Evolutionary conservation across 768 basidiomycete species (phyloP), one percentile per base, ranked within the genome.

Genomic region (Sporobolomyces phaffii): DNA sequence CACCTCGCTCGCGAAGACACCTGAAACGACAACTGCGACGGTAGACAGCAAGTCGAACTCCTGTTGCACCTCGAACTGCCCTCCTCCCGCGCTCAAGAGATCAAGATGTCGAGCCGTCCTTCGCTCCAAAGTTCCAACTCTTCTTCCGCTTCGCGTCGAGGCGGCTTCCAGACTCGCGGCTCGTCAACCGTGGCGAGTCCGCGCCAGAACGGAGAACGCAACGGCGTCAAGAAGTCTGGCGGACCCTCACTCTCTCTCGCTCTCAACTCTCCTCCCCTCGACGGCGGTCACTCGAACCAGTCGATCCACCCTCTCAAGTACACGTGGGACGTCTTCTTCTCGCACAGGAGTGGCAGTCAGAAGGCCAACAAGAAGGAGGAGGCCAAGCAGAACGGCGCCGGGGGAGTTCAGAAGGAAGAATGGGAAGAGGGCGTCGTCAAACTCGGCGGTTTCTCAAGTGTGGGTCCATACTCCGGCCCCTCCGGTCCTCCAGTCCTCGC

Each of bases 351-450:
- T 20, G 69, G 53, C 0, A 60, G 58, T 11, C 48, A 49, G 18
- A 67, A 67, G 59, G 47, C 33, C 18, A 65, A 71, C 65, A 67
- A 71, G 62, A 65, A 68, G 40, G 65, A 62, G 18, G 29, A 56
- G 47, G 53, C 44, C 26, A 50, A 50, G 48, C 38, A 50, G 49
- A 64, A 64, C 26, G 26, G 26, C 18, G 31, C 29, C 15, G 22
- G 13, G 1, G 49, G 45, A 3, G 38, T 48, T 38, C 44, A 51
- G 38, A 71, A 71, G 50, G 64, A 71, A 41, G 65, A 71, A 48
- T 71, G 65, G 65, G 65, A 71, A 44, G 70, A 63, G 5, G 70
- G 58, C 22, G 65, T 71, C n/a, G 65, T 66, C 48, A 71, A 67
- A 62, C 65, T 72, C 8, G 70, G 62, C 28, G 66, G 66, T 5